Evolutionary conservation across 2,329 filamentous ascomycete species (phyloP).

Genomic region (Colletotrichum agaves): DNA sequence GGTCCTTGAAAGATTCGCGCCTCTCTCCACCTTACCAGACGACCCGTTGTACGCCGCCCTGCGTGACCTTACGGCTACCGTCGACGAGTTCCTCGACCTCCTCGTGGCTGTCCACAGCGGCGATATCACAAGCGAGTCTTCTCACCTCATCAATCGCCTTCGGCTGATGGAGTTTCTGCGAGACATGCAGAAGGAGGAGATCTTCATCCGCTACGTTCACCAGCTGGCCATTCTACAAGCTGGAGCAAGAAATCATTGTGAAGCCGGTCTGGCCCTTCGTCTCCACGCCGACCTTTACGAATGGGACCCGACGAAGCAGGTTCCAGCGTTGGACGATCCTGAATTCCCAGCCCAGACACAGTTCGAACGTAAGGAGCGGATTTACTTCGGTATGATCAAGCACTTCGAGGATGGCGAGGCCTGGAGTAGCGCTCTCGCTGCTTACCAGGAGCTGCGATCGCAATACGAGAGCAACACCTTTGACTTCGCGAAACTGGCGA

Average conservation of each 20-base stretch:
- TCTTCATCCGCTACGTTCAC: constrained; percentile 95
- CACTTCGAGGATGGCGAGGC: constrained; percentile 94
- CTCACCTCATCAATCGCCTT: constrained; percentile 86
- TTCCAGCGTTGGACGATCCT: constrained; percentile 76
- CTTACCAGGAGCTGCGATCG: constrained; percentile 89
- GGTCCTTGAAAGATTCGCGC: constrained; percentile 82
- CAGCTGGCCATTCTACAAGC: constrained; percentile 85
- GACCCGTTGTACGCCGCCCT: constrained; percentile 82
- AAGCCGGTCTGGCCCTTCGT: constrained; percentile 88
- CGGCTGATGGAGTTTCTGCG: constrained; percentile 95
- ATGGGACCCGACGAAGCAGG: constrained; percentile 80
- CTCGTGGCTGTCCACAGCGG: constrained; percentile 89
- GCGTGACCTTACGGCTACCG: constrained; percentile 81
- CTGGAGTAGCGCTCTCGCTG: constrained; percentile 87
- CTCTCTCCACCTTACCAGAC: constrained; percentile 71
- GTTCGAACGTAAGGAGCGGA: constrained; percentile 90
- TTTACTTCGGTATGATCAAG: constrained; percentile 96
- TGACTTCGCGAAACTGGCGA: constrained; percentile 91
- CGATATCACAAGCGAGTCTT: constrained; percentile 77
- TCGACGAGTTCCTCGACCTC: constrained; percentile 91
- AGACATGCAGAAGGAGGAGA: constrained; percentile 97
- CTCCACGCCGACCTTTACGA: constrained; percentile 93
- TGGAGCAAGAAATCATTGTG: constrained; percentile 80
- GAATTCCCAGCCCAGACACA: constrained; percentile 84
- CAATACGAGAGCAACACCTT: constrained; percentile 92